Base-by-base conservation (phyloP, 2,329 filamentous ascomycete genomes). In the Phoma herbarum region DNA sequence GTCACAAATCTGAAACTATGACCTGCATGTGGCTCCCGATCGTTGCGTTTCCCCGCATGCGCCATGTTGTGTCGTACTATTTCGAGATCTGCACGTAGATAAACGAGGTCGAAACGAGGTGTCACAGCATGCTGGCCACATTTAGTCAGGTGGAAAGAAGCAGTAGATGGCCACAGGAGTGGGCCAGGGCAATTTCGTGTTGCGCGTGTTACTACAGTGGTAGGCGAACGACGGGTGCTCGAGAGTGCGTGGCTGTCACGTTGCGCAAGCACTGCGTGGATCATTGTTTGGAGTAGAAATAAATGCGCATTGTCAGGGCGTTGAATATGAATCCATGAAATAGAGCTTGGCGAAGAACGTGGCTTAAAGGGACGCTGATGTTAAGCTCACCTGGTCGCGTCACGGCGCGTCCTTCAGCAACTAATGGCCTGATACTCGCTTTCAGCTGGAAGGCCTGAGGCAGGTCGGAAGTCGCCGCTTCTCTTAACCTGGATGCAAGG, bases 31-130 rank as follows among this genome's bases (percentile, higher is more conserved):
- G 37, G 49, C 41, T 63, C 56, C 63, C 60, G 64, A 67, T 61
- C 42, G 51, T 61, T 65, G 37, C 44, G 31, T 45, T 44, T 61
- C 65, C 67, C 67, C 66, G 57, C 66, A 63, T 58, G 49, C 59
- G 60, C 52, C 60, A 69, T 71, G 70, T 50, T 53, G 66, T 67
- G 67, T 68, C 62, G 66, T 63, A 64, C 60, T 70, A 68, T 71
- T 71, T 71, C 55, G 31, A 69, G 66, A 68, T 69, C 61, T 63
- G 61, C 61, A 52, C 59, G 63, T 61, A 70, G 56, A 69, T 73
- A 46, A 23, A 54, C 50, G 50, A 57, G 35, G 42, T 28, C 33
- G 35, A 52, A 23, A 47, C 47, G 48, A 59, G 39, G 56, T 73
- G 29, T 39, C 59, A 70, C 71, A 11, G 52, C 66, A 60, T 35